phyloP scores from a whole-genome alignment of 257 asterid species.

The Jaltomata sinuosa region DNA sequence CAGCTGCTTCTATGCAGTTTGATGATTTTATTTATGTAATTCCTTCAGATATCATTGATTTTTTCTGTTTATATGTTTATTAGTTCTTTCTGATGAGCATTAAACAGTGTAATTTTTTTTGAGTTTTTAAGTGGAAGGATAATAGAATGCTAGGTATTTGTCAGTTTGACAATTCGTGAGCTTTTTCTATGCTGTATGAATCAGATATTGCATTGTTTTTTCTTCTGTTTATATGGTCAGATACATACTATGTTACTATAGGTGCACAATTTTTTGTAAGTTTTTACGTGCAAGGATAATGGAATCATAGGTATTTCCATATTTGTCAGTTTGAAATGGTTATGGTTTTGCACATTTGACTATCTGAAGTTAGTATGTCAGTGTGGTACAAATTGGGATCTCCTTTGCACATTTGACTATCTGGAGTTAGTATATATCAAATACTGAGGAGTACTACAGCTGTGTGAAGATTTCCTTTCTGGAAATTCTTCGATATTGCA shows the following conservation, averaged over 20 bases:
- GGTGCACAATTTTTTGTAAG: not conserved
- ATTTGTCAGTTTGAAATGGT: not conserved
- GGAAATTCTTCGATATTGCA: not conserved
- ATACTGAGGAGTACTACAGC: not conserved
- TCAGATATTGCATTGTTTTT: not conserved
- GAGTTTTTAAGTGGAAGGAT: not conserved
- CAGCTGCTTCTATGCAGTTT: too few species aligned
- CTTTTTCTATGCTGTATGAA: not conserved
- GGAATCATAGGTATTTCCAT: not conserved
- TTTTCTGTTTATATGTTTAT: not conserved
- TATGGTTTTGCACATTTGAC: not conserved
- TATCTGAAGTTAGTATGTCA: too few species aligned
- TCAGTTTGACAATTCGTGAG: not conserved
- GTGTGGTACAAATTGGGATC: not conserved
- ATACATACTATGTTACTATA: not conserved
- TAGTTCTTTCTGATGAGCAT: not conserved
- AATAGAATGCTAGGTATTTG: not conserved
- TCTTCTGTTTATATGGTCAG: not conserved
- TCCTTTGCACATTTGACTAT: not conserved
- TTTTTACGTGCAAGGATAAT: not conserved
- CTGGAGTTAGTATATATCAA: not conserved
- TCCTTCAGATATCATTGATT: not conserved
- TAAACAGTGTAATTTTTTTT: not conserved
- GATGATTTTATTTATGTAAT: too few species aligned
- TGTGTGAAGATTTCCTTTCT: not conserved